Conservation (phyloP, 805 yeast species). For the Lipomyces japonicus region DNA sequence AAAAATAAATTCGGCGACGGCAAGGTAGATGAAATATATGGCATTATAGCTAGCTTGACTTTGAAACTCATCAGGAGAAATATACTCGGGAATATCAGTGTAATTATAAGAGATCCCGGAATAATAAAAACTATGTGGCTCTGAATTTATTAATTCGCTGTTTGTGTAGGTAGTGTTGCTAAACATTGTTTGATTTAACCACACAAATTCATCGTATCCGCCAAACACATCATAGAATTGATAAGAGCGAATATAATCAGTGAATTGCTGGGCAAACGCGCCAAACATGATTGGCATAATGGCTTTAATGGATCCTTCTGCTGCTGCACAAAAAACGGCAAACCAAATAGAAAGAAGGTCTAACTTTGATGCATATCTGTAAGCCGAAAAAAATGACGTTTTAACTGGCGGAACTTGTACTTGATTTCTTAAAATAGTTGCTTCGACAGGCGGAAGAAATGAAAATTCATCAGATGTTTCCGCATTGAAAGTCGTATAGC, state of each 20-base stretch:
- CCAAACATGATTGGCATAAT: conserved; percentile 44
- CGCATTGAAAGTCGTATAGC: too few relatives aligned
- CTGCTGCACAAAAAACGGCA: conserved; percentile 18
- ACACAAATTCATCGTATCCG: conserved; percentile 18
- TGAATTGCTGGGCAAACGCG: conserved; percentile 38
- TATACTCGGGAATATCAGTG: conserved; percentile 22
- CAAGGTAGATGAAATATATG: conserved; percentile 42
- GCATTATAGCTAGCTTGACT: conserved; percentile 37
- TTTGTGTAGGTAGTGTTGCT: conserved; percentile 4
- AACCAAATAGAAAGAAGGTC: conserved; percentile 8
- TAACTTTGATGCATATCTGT: conserved; percentile 34
- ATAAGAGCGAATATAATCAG: conserved; percentile 32
- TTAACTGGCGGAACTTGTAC: conserved; percentile 27
- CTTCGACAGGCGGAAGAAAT: conserved; percentile 35
- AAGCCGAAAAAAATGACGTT: conserved; percentile 34
- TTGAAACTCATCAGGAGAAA: conserved; percentile 34
- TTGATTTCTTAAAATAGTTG: conserved; percentile 37
- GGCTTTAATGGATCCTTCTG: conserved; percentile 24
- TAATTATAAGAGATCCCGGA: conserved; percentile 14
- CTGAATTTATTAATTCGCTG: conserved; percentile 3
- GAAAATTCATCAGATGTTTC: conserved; percentile 31
- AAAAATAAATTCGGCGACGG: conserved; percentile 35
- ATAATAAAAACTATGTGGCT: conserved; percentile 5
- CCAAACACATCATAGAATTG: conserved; percentile 24
- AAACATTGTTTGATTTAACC: conserved; percentile 9